These are phyloP conservation scores for Spatholobus suberectus DNA, from an alignment of 306 rosid species.

Conservation along the genomic window DNA sequence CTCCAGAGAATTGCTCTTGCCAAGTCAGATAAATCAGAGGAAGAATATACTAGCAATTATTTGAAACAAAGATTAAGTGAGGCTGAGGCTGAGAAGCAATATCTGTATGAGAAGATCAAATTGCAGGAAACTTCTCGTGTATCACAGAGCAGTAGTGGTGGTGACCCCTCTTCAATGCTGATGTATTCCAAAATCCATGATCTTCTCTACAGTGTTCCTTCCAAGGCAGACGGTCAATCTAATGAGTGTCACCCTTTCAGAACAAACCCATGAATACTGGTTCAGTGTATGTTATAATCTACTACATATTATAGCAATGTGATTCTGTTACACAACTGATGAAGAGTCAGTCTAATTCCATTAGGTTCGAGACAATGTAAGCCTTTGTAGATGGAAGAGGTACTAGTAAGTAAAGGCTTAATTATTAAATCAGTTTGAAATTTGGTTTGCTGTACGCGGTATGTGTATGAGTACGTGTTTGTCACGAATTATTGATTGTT, in stretches of 20 bases:
- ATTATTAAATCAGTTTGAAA: conserved; percentile 34
- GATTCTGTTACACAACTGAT: conserved; percentile 39
- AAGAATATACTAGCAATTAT: conserved; percentile 91
- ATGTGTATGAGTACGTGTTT: conserved; percentile 25
- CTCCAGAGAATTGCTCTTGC: conserved; percentile 94
- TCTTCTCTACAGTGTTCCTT: conserved; percentile 67
- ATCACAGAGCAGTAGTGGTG: conserved; percentile 72
- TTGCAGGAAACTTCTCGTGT: conserved; percentile 90
- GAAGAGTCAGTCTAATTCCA: conserved; percentile 36
- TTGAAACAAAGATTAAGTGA: conserved; percentile 86
- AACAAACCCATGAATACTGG: conserved; percentile 59
- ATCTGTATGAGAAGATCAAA: conserved; percentile 94
- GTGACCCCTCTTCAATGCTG: conserved; percentile 81
- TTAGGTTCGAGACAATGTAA: conserved; percentile 36
- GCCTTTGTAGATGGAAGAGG: conserved; percentile 37
- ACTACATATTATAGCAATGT: conserved; percentile 26
- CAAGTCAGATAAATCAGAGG: conserved; percentile 95
- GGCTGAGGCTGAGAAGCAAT: conserved; percentile 98
- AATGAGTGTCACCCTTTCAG: conserved; percentile 73
- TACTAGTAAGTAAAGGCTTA: conserved; percentile 37
- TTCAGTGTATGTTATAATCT: conserved; percentile 39
- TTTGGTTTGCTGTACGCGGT: conserved; percentile 10
- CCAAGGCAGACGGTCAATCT: conserved; percentile 72
- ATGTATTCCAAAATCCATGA: conserved; percentile 86
- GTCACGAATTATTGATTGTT: conserved; percentile 9